phyloP scores from a whole-genome alignment of 805 yeast genomes.

The Wickerhamia fluorescens region DNA sequence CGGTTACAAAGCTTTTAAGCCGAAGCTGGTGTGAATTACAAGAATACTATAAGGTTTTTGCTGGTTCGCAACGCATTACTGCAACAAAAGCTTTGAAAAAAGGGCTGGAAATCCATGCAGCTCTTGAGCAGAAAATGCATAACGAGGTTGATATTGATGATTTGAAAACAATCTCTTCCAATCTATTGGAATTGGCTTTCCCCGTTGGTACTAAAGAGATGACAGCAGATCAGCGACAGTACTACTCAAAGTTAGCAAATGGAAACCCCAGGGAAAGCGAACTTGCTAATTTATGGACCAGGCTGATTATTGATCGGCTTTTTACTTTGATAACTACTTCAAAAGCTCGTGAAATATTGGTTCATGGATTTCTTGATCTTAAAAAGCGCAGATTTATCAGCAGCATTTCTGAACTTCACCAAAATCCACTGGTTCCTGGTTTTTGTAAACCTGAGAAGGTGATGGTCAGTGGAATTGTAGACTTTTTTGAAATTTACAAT shows the following conservation, averaged over 20 bases:
- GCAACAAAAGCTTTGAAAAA: constrained; percentile 34
- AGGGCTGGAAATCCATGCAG: constrained; percentile 44
- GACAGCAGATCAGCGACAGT: neutral
- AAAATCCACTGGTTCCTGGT: constrained; percentile 1
- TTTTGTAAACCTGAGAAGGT: constrained; percentile 12
- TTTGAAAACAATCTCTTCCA: too few species aligned
- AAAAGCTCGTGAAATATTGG: constrained; percentile 54
- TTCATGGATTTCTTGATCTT: constrained; percentile 45
- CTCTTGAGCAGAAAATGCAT: constrained; percentile 44
- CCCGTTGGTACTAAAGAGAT: too few species aligned
- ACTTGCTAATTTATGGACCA: constrained; percentile 31
- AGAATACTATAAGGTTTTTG: constrained; percentile 44
- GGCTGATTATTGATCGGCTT: constrained; percentile 33
- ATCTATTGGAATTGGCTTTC: neutral
- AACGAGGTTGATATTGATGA: constrained; percentile 16
- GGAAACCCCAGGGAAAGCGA: constrained; percentile 10
- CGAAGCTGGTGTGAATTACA: constrained; percentile 66
- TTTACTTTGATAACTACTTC: constrained; percentile 37
- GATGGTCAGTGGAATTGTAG: constrained; percentile 60
- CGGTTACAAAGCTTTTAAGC: constrained; percentile 55
- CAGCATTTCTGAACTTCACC: constrained; percentile 1
- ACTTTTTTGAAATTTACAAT: constrained; percentile 30
- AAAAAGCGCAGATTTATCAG: constrained; percentile 10
- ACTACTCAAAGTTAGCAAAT: neutral
- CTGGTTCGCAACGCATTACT: constrained; percentile 26